Evolutionary conservation across 176 grass and related monocot genomes (phyloP).

Genomic region (Dactylis glomerata): DNA sequence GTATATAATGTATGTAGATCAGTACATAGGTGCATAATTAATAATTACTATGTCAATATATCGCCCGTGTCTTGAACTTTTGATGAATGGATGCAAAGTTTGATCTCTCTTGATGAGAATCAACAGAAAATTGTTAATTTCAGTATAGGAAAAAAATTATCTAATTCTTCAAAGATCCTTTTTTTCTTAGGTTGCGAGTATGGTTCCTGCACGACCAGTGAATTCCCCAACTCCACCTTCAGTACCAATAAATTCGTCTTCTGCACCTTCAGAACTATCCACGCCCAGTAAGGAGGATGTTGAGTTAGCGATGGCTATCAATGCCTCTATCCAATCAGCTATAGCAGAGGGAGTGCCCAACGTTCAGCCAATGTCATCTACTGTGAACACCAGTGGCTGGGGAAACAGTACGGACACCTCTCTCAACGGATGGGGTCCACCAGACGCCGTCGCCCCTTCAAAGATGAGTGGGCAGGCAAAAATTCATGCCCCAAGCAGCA

Average conservation of each 20-base stretch:
- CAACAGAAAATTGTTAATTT: not conserved
- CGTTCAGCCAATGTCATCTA: constrained; percentile 42
- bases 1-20: not conserved
- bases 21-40: not conserved
- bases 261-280: constrained; percentile 28
- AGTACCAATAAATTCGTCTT: constrained; percentile 26
- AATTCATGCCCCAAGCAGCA: constrained; percentile 49
- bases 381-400: constrained; percentile 47
- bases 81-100: not conserved
- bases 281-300: constrained; percentile 60
- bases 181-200: constrained; percentile 44
- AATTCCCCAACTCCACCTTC: constrained; percentile 23
- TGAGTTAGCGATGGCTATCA: constrained; percentile 85
- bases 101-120: not conserved
- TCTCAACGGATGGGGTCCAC: constrained; percentile 67
- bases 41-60: not conserved
- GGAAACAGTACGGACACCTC: constrained; percentile 38
- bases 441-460: constrained; percentile 15
- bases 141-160: not conserved
- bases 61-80: not conserved
- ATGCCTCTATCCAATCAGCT: constrained; percentile 84
- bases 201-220: constrained; percentile 30
- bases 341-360: constrained; percentile 75
- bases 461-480: constrained; percentile 35
- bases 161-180: constrained; percentile 1